Evolutionary conservation across 208 protist species (phyloP), one percentile per base, ranked within the genome.

Genomic region (Angomonas desouzai): DNA sequence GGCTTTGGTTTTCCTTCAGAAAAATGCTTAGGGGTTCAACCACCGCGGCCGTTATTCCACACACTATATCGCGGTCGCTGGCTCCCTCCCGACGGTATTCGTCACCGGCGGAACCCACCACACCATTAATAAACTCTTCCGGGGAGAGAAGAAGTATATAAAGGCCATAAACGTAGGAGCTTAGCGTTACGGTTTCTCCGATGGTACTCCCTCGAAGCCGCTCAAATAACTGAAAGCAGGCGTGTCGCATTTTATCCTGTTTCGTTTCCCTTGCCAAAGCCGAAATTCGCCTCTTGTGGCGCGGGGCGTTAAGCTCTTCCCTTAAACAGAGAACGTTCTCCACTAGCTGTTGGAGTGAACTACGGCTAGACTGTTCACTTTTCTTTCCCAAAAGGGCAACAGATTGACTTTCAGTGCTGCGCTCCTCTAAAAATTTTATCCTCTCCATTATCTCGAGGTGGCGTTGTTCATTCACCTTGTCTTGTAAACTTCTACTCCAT

Each of bases 401-500:
- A n/a, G n/a, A n/a, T n/a, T n/a, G n/a, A n/a, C n/a, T n/a, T n/a
- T n/a, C n/a, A n/a, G 18, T 23, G n/a, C 20, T 51, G 20, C 45
- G 45, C 40, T 92, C 77, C n/a, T 78, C 62, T 18, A 74, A 20
- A 13, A 51, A n/a, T 10, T 58, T 61, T 34, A 92, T 45, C 13
- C 86, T 82, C 48, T 87, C 74, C 7, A 87, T 53, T 1, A 92
- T 25, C 0, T 66, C 55, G 2, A 87, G 62, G n/a, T 43, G 55
- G 25, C 57, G 32, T 28, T 79, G 25, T 40, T 72, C 20, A 59
- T 87, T 86, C 22, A 58, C 57, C 62, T 81, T 79, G 48, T 82
- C 79, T 48, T 76, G 72, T 23, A 90, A 57, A 13, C 43, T 20
- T 25, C 87, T 72, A 47, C 84, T 91, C 87, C 83, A 91, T 58